These are phyloP conservation scores for Paramecium tetraurelia DNA, from an alignment of 73 alveolate species.

Conservation along the genomic window DNA sequence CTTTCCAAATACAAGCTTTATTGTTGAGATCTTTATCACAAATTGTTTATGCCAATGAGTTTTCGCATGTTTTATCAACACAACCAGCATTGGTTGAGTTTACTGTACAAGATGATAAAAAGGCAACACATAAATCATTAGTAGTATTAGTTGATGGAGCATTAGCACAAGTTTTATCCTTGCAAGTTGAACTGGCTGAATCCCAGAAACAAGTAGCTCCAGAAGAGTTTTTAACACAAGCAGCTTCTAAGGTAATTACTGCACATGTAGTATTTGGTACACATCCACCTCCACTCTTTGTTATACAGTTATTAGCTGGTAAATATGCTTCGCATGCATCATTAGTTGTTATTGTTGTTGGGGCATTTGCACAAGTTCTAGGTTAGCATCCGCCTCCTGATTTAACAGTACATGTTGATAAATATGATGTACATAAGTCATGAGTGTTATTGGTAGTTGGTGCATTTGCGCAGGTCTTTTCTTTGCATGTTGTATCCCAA, in stretches of 20 bases:
- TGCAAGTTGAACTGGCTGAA: not conserved
- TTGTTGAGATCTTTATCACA: not conserved
- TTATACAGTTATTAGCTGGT: not conserved
- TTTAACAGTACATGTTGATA: not conserved
- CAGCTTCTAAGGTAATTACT: not conserved
- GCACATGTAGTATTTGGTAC: not conserved
- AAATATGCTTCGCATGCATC: not conserved
- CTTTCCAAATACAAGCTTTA: not conserved
- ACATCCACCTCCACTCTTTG: not conserved
- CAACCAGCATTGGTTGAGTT: not conserved
- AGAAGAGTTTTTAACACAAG: not conserved
- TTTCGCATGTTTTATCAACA: not conserved
- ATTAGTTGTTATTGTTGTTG: not conserved
- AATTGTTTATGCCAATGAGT: not conserved
- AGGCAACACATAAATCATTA: not conserved
- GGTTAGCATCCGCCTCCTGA: not conserved
- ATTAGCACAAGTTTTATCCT: not conserved
- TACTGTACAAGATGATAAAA: not conserved
- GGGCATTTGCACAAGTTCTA: conserved; percentile 4
- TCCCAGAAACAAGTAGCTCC: not conserved
- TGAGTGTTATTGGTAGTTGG: not conserved
- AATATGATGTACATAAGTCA: not conserved
- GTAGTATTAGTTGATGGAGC: not conserved
- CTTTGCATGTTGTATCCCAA: conserved; percentile 5
- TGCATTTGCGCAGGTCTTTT: not conserved